A percentile compares a stretch with the other conserved stretches of the same genome.
phyloP scores from a whole-genome alignment of 2,329 filamentous ascomycete species.

The Chrysosphaeria jannelii region DNA sequence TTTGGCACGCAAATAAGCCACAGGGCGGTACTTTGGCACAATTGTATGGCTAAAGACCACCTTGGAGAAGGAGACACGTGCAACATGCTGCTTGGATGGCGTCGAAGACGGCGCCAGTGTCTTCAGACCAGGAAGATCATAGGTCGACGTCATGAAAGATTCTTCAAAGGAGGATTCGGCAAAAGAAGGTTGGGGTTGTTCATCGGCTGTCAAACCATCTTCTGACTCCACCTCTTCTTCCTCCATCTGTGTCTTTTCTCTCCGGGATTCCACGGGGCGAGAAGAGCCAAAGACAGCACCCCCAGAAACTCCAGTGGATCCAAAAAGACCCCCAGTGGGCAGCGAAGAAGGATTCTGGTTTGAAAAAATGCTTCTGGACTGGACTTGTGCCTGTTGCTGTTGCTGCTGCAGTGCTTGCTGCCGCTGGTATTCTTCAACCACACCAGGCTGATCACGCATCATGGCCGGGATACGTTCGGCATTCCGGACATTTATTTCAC shows the following conservation, averaged over 20 bases:
- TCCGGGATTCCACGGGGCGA: too few relatives aligned
- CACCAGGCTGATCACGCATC: too few relatives aligned
- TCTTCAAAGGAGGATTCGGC: constrained; percentile 25
- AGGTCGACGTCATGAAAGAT: constrained; percentile 26
- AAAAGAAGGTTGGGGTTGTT: constrained; percentile 11
- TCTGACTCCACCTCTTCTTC: too few relatives aligned
- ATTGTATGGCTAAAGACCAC: constrained; percentile 24
- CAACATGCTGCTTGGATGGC: constrained; percentile 26
- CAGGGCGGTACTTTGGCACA: constrained; percentile 27
- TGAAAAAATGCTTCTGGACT: too few relatives aligned
- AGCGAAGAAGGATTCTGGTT: too few relatives aligned
- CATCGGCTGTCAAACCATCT: constrained; percentile 4
- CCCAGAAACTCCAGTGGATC: too few relatives aligned
- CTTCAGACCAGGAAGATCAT: constrained; percentile 26
- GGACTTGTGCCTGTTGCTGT: neutral
- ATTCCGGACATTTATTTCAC: too few relatives aligned
- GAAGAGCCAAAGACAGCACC: too few relatives aligned
- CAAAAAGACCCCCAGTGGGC: too few relatives aligned
- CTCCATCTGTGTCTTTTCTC: too few relatives aligned
- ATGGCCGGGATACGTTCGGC: too few relatives aligned
- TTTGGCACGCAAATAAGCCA: constrained; percentile 26
- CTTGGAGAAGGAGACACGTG: constrained; percentile 16
- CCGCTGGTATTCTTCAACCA: constrained; percentile 2
- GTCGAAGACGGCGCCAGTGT: constrained; percentile 20
- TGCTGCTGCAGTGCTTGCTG: constrained; percentile 1